Base-by-base conservation (phyloP, 2,329 filamentous ascomycete genomes). In the Chaetomium sp. region DNA sequence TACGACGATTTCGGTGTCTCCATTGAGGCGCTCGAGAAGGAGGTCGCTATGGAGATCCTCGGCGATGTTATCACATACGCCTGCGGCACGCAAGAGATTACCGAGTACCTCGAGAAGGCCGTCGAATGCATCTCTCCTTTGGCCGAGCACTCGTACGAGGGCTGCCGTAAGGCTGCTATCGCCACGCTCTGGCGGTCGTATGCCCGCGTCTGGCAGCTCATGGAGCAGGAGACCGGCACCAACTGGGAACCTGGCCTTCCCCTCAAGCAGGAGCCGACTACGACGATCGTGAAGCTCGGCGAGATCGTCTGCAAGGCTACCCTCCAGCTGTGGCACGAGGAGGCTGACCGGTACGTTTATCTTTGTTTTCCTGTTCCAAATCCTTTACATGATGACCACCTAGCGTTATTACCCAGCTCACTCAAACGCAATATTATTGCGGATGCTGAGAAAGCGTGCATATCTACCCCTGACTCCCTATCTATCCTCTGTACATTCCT, bases 381-480 rank as follows among this genome's bases (percentile, higher is more conserved):
- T 58, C 43, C 43, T 46, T 54, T 34, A 5, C 67, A 86, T 90
- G 91, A 96, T 96, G 91, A 96, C 75, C 79, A 82, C 78, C 74
- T 77, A 83, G 85, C 89, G 89, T 91, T 91, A 92, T 49, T 82
- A 92, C 92, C 91, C 91, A 96, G 91, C 91, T 96, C 92, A 96
- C 91, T 96, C 89, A 89, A 88, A 97, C 86, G 86, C 89, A 81
- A 27, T 27, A 27, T 76, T 76, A 76, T 75, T 84, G 88, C 84
- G 84, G 76, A 85, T 95, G 90, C 88, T 90, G 89, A 86, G 86
- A 94, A 95, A 75, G 78, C 90, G 87, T 82, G 42, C 79, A 74
- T 77, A 72, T 77, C 77, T 72, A 72, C 70, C 74, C 72, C 74
- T 78, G 73, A 75, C 59, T 57, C 33, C 47, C 37, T 46, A 52